These are phyloP conservation scores for Nemania sp. DNA, from an alignment of 2,329 filamentous ascomycete species.

Conservation along the genomic window DNA sequence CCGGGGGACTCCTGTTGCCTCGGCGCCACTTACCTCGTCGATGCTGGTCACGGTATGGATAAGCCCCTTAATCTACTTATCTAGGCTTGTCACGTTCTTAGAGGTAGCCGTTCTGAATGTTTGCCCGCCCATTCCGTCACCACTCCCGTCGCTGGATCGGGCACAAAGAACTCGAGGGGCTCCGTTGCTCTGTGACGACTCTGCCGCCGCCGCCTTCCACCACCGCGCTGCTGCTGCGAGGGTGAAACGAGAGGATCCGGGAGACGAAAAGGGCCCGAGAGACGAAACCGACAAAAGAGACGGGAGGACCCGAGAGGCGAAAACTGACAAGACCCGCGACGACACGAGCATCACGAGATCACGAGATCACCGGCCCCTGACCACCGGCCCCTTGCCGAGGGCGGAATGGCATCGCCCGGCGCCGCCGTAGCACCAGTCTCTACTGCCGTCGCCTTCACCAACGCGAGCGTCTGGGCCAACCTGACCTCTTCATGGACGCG, in stretches of 20 bases:
- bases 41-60: not conserved
- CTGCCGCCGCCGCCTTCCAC: not conserved
- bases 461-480: slow-evolving; percentile 55
- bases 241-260: not conserved
- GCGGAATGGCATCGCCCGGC: slow-evolving; percentile 40
- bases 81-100: no score
- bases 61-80: no score
- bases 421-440: slow-evolving; percentile 36
- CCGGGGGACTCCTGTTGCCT: slow-evolving; percentile 13
- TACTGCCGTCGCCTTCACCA: slow-evolving; percentile 45
- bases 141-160: not conserved
- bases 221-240: not conserved
- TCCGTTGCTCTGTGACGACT: not conserved
- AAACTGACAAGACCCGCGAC: no score
- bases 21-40: not conserved
- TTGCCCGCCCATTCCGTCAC: slow-evolving; percentile 4
- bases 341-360: no score
- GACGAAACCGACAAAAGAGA: no score
- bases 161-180: slow-evolving; percentile 4
- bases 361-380: no score
- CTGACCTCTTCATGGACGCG: slow-evolving; percentile 59
- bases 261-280: no score
- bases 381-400: not conserved
- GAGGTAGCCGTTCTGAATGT: no score
- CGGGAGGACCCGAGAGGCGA: no score